Base-by-base conservation (phyloP, 768 basidiomycete species). In the Phaeolepiota aurea region DNA sequence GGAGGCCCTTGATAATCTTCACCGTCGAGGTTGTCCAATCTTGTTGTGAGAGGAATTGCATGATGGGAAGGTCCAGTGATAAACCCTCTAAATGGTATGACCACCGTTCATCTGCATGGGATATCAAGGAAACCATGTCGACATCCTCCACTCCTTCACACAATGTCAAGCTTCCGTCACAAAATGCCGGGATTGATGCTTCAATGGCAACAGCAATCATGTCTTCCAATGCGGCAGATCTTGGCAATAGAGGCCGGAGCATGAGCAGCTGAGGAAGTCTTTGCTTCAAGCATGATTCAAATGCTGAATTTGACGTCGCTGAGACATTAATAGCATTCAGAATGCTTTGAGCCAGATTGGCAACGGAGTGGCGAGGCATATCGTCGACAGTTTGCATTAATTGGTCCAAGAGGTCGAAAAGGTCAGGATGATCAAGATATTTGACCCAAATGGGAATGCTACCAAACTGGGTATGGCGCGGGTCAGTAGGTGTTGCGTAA, bases 371-470 rank as follows among this genome's bases (percentile, higher is more conserved):
- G 16, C 32, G 32, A 13, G 44, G 34, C 12, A 44, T 31, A 11
- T 40, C 35, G 22, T 47, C 46, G 3, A 42, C 39, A 30, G 43
- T 35, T 4, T 38, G 32, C 14, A 49, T 48, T 37, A 72, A 45
- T 4, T 57, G 42, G 47, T 76, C 71, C 9, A 87, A 50, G 4
- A 74, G 57, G 3, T 54, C 46, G 3, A 76, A 57, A 2, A 78
- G 52, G 12, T 68, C 66, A 2, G 58, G 48, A 2, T 57, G 50
- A 3, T 61, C 53, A 48, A 82, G 67, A 49, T 72, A 82, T 30
- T 61, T 65, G 32, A 82, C 61, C 85, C 85, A 88, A 11, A 71
- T 44, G 2, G 58, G 48, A 28, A n/a, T n/a, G 7, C 7, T 28
- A n/a, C 25, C 25, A 28, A 28, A n/a, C 25, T 28, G n/a, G n/a